Evolutionary conservation across 108 stramenopile genomes (phyloP), one percentile per base, ranked within the genome.

Genomic region (Discostella stelligeroides): DNA sequence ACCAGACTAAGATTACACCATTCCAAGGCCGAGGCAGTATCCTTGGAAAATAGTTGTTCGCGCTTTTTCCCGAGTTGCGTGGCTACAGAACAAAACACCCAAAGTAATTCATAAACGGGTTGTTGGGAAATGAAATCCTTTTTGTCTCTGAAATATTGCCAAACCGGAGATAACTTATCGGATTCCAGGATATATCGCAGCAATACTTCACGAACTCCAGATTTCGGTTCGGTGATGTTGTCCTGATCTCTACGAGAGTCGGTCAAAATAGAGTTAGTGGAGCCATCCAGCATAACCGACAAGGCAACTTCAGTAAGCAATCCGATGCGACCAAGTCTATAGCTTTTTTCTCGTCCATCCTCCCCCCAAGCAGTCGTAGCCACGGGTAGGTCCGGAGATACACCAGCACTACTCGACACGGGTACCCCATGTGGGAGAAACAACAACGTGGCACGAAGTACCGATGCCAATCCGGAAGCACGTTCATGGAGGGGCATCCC

Each of bases 241-340:
- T 48, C 66, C 23, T 51, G 41, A 9, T 8, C 66, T 28, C 49
- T 39, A 37, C 42, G 20, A 18, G 8, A 37, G 38, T 34, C 6
- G 34, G 34, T 34, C 3, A 5, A 5, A 34, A 6, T 34, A 14
- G 34, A 41, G 64, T 51, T 66, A 13, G 56, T 43, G 34, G 48
- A 82, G 23, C 87, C 88, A 69, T 92, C 91, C 41, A 90, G 60
- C 66, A 92, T 82, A 21, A 92, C 79, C 17, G 67, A 64, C 37
- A 93, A 60, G 4, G 88, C 88, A 21, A 88, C 57, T 65, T 93
- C 92, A 0, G 81, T 63, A 60, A 84, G 63, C 13, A 89, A 68
- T 1, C 83, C 86, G 13, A 75, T 68, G 15, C 86, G 73, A 25
- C 82, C 67, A 20, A 88, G 92, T 27, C 68, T 58, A 27, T 85